phyloP scores from a whole-genome alignment of 139 green algal species.

The Micractinium sp. region DNA sequence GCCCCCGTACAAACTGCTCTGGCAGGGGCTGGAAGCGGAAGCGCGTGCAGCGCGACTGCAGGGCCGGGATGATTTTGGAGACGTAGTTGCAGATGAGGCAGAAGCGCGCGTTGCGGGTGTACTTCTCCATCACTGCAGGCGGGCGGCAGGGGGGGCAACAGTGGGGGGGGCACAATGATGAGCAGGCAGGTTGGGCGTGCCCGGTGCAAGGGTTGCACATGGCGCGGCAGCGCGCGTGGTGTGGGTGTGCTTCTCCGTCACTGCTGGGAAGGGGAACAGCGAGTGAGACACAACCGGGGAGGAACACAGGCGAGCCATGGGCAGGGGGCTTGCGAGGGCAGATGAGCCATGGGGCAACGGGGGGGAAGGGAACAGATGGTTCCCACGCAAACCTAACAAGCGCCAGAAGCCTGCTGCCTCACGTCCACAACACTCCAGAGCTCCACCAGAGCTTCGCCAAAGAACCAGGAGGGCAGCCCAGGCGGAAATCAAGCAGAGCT shows the following conservation, averaged over 20 bases:
- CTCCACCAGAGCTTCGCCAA: too few relatives aligned
- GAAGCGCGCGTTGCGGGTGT: conserved; percentile 96
- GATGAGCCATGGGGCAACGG: too few relatives aligned
- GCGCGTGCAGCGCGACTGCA: conserved; percentile 96
- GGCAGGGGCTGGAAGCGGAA: conserved; percentile 95
- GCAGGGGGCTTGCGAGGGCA: too few relatives aligned
- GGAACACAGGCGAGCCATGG: too few relatives aligned
- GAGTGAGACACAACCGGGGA: too few relatives aligned
- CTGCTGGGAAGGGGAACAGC: neutral
- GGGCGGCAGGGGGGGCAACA: too few relatives aligned
- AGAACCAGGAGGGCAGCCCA: neutral
- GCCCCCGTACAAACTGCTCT: conserved; percentile 65
- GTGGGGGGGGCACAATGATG: neutral
- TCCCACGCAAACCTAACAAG: too few relatives aligned
- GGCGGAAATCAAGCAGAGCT: neutral
- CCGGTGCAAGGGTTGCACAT: too few relatives aligned
- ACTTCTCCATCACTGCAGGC: conserved; percentile 98
- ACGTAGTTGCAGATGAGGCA: conserved; percentile 99
- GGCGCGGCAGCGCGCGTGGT: neutral
- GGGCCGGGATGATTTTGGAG: conserved; percentile 96
- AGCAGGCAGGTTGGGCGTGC: neutral
- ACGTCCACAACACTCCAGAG: too few relatives aligned
- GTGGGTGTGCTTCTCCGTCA: neutral
- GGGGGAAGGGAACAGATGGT: too few relatives aligned
- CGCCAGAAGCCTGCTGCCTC: too few relatives aligned